Base-by-base conservation (phyloP, 1,284 basidiomycete species). In the Moesziomyces globuligerus region DNA sequence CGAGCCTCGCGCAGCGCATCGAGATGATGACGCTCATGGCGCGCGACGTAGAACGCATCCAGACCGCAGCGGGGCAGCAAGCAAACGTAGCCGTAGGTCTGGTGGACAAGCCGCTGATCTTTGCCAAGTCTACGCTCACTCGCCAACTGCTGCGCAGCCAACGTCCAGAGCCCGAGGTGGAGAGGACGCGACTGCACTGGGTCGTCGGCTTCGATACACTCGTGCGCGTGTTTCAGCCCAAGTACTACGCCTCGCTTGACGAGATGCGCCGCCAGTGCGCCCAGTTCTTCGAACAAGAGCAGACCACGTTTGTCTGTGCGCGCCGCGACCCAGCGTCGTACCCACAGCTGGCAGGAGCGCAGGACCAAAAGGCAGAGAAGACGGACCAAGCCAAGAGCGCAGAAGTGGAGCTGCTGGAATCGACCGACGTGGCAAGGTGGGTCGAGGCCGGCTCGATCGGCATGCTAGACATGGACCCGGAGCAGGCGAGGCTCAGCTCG, bases 121-220 rank as follows among this genome's bases (percentile, higher is more conserved):
- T 91, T 39, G 87, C 88, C 37, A 98, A 98, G 84, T 90, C 91
- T 11, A 69, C 74, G 5, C 85, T 86, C 18, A 82, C 87, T 20
- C 85, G 92, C 48, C 85, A 85, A n/a, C 78, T 80, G 17, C 88
- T 88, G 18, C 44, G 28, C 26, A 26, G 40, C 6, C 24, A 49
- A 8, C 42, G 18, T 20, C 36, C 28, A 13, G 20, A 17, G 13
- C 15, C 1, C 18, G 40, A 13, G 11, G 24, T 6, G 11, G 7
- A 17, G 5, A 43, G 10, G 24, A 52, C 55, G 11, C 48, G 62
- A 18, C 82, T 92, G 18, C 86, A 87, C 10, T 93, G 92, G 80
- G 83, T 92, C 23, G 85, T 95, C 52, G 94, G 94, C 9, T 88
- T 89, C 51, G 95, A 98, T 79, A 98, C 95, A 1, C 86, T 98